These are phyloP conservation scores for Wickerhamomyces bisporus DNA, from an alignment of 805 yeast species.

Conservation along the genomic window DNA sequence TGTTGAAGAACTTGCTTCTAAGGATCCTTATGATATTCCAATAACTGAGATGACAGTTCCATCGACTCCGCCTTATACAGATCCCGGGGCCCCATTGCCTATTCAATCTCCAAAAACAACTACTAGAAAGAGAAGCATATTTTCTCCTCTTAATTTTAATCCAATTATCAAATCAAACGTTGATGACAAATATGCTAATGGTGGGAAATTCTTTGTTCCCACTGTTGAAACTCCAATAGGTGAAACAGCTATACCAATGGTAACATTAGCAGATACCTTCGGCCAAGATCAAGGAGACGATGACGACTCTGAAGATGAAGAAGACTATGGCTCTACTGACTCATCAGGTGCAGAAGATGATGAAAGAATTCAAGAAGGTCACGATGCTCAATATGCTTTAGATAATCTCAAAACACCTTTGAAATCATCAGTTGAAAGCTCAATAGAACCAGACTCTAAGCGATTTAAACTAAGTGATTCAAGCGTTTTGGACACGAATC, in stretches of 20 bases:
- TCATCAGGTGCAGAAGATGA: slow-evolving; percentile 20
- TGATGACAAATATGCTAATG: slow-evolving; percentile 81
- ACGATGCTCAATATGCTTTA: slow-evolving; percentile 3
- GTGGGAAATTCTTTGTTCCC: slow-evolving; percentile 80
- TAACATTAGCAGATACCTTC: slow-evolving; percentile 9
- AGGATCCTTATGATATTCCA: background rate
- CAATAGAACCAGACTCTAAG: slow-evolving; percentile 17
- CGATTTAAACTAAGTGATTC: slow-evolving; percentile 10
- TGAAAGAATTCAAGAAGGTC: slow-evolving; percentile 9
- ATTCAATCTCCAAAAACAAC: slow-evolving; percentile 39
- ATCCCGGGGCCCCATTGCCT: slow-evolving; percentile 84
- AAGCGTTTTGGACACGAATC: background rate
- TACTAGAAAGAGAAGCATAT: slow-evolving; percentile 49
- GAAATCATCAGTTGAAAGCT: slow-evolving; percentile 2
- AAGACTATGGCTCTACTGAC: slow-evolving; percentile 22
- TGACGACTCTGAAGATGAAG: slow-evolving; percentile 18
- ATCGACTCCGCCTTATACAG: slow-evolving; percentile 49
- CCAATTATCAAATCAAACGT: slow-evolving; percentile 71
- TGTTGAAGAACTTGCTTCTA: background rate
- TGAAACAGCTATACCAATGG: slow-evolving; percentile 18
- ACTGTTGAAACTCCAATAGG: slow-evolving; percentile 13
- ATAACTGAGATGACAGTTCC: background rate
- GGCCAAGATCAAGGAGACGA: slow-evolving; percentile 22
- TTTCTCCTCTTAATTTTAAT: slow-evolving; percentile 78
- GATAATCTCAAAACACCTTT: background rate